A percentile compares a stretch with the other conserved stretches of the same genome.
phyloP scores from a whole-genome alignment of 139 green algal genomes.

The Asterochloris sp. region DNA sequence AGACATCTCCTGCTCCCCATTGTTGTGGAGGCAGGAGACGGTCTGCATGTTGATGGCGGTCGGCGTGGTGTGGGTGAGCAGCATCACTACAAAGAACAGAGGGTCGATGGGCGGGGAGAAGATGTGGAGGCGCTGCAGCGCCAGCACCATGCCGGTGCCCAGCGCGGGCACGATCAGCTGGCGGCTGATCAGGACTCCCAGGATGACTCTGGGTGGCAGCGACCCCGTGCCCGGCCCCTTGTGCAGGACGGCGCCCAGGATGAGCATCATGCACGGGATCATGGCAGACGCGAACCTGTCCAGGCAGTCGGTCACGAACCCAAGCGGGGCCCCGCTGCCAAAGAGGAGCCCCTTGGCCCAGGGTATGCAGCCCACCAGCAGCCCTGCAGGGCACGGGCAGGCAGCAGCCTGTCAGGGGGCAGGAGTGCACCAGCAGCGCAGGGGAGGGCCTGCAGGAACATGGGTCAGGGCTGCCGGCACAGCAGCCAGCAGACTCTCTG shows the following conservation, averaged over 20 bases:
- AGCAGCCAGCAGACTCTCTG: no score
- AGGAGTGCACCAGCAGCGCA: no score
- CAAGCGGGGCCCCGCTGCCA: background rate
- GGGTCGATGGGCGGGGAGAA: conserved; percentile 43
- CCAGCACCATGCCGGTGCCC: conserved; percentile 6
- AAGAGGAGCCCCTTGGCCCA: conserved; percentile 8
- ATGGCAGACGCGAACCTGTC: conserved; percentile 42
- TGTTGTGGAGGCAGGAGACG: conserved; percentile 46
- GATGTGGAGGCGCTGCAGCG: background rate
- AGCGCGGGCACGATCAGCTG: conserved; percentile 44
- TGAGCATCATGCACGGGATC: conserved; percentile 54
- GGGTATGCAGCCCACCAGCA: conserved; percentile 6
- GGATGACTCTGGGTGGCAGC: conserved; percentile 30
- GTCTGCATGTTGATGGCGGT: conserved; percentile 59
- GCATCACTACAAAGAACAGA: conserved; percentile 56
- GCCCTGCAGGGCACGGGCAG: background rate
- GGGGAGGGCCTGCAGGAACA: no score
- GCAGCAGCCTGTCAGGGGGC: no score
- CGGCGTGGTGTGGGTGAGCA: conserved; percentile 55
- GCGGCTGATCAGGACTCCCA: conserved; percentile 27
- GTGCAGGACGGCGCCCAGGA: conserved; percentile 58
- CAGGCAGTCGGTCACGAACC: conserved; percentile 31
- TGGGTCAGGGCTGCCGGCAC: no score
- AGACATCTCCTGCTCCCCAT: conserved; percentile 45
- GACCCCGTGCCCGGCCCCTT: conserved; percentile 32